Base-by-base conservation (phyloP, 352 stramenopile species). In the Phytopythium mirpurense region DNA sequence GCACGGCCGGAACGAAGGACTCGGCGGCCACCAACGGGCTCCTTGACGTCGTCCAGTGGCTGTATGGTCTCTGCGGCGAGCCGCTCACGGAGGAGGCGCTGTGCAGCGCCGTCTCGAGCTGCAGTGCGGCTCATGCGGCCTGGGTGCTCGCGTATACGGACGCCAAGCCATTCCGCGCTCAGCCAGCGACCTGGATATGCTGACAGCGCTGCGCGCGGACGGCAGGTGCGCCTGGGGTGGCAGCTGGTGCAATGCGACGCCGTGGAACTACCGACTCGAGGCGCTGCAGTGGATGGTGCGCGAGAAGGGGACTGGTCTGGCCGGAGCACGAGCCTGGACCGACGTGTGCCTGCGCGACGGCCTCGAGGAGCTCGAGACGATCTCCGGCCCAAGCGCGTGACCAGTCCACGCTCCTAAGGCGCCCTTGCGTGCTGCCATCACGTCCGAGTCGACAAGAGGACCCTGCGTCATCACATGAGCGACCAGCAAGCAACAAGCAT, bases 1-100 rank as follows among this genome's bases (percentile, higher is more conserved):
- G 77, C 62, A 10, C 14, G 7, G 32, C 32, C 7, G 3, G 5
- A 2, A 10, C 32, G 7, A 36, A 15, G 32, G 32, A 36, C 5
- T 16, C 5, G 5, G 32, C 32, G 32, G 5, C 14, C 7, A 15
- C 5, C 5, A 10, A 36, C 32, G 5, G 14, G 32, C 32, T 15
- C 7, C 11, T 36, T 2, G 7, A 15, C 32, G 32, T 36, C 32
- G 32, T 15, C 5, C 32, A 10, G 7, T 36, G 32, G 32, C 32
- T 36, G 32, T 10, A 36, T 10, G 32, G 14, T 5, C 32, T 5
- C 32, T 36, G 32, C 32, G 32, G 32, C 32, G 7, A 36, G 11
- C 32, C 32, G 32, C 7, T 36, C 11, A 15, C 6, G 7, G 32
- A 36, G 7, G 11, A 36, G 32, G 32, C 32, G 32, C 32, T 36